These are phyloP conservation scores for Scenedesmus sp. DNA, from an alignment of 163 green algal species.

Conservation along the genomic window DNA sequence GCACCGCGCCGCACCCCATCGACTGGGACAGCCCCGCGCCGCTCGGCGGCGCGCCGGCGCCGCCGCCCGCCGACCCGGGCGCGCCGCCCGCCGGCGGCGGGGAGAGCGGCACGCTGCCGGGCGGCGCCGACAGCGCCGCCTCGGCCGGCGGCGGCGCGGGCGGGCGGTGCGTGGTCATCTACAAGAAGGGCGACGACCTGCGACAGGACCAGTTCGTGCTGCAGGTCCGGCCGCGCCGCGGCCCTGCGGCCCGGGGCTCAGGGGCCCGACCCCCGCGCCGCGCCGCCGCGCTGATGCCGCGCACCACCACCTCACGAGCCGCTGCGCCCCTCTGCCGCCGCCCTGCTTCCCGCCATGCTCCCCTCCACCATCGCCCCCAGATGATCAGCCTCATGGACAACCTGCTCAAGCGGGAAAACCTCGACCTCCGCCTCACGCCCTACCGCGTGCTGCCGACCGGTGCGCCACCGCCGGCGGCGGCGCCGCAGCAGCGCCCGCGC, in stretches of 20 bases:
- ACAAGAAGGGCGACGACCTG: slow-evolving; percentile 98
- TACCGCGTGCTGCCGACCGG: slow-evolving; percentile 75
- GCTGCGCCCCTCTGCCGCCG: too few species aligned
- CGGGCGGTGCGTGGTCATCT: slow-evolving; percentile 80
- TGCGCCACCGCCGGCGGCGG: too few species aligned
- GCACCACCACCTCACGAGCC: too few species aligned
- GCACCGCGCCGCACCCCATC: slow-evolving; percentile 46
- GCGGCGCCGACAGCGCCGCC: slow-evolving; percentile 23
- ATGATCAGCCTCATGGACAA: slow-evolving; percentile 98
- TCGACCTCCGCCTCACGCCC: slow-evolving; percentile 94
- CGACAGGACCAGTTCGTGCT: slow-evolving; percentile 75
- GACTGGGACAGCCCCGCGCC: slow-evolving; percentile 41
- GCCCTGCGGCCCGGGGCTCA: too few species aligned
- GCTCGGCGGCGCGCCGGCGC: slow-evolving; percentile 20
- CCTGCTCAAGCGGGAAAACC: slow-evolving; percentile 95
- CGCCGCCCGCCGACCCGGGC: slow-evolving; percentile 22
- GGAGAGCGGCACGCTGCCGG: slow-evolving; percentile 6
- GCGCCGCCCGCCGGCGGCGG: slow-evolving; percentile 11
- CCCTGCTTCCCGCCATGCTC: background rate
- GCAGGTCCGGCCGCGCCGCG: too few species aligned
- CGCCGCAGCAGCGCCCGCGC: too few species aligned
- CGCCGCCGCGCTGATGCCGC: too few species aligned
- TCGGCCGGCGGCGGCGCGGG: background rate
- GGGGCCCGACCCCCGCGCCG: too few species aligned
- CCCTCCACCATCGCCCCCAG: slow-evolving; percentile 37